phyloP scores from a whole-genome alignment of 2,329 filamentous ascomycete species.

The Talaromyces amestolkiae region DNA sequence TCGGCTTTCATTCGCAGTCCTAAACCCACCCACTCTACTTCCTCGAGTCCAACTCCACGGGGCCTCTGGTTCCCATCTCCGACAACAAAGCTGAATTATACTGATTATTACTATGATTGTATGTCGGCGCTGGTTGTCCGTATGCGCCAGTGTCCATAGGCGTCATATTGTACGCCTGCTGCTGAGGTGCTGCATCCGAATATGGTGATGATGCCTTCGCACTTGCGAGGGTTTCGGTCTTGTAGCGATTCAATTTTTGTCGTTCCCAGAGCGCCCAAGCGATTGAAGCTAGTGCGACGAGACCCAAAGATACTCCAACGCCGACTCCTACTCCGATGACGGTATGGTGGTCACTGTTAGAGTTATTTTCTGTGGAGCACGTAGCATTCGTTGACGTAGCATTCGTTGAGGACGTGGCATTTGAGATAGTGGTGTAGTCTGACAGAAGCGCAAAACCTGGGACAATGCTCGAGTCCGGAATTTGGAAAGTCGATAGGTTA shows the following conservation, averaged over 20 bases:
- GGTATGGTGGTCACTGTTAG: slow-evolving; percentile 20
- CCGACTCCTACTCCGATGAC: slow-evolving; percentile 24
- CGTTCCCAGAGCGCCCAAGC: slow-evolving; percentile 31
- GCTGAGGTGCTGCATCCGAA: not conserved
- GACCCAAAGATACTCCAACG: slow-evolving; percentile 31
- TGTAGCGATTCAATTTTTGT: slow-evolving; percentile 18
- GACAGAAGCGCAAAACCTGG: slow-evolving; percentile 9
- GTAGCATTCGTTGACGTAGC: not conserved
- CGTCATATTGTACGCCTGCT: not conserved
- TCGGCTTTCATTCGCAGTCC: not conserved
- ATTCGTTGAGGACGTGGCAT: not conserved
- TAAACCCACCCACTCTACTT: not conserved
- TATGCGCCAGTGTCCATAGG: not conserved
- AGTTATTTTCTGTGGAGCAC: not conserved
- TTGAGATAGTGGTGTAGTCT: slow-evolving; percentile 9
- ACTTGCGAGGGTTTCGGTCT: not conserved
- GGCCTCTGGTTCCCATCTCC: slow-evolving; percentile 9
- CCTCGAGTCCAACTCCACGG: slow-evolving; percentile 12
- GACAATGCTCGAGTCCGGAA: slow-evolving; percentile 5
- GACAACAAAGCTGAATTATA: not conserved
- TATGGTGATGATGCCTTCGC: not conserved
- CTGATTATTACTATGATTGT: not conserved
- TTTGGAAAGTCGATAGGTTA: slow-evolving; percentile 1
- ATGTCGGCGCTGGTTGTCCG: not conserved
- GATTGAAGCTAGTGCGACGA: slow-evolving; percentile 30